Evolutionary conservation across 192 early-diverging fungal genomes (phyloP).

Genomic region (Entrophospora sp.): DNA sequence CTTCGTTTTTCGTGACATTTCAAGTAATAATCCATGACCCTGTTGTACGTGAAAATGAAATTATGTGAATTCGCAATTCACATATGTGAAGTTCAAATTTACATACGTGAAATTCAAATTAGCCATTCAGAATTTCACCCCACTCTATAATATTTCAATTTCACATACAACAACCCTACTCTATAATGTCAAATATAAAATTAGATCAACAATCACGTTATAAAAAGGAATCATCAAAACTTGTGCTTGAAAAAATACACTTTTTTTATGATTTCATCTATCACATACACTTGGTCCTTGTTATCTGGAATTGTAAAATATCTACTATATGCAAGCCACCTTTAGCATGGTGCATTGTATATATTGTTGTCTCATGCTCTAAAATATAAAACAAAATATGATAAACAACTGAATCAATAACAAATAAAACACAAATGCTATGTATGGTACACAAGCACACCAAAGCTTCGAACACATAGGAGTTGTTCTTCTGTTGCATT

Average conservation of each 20-base stretch:
- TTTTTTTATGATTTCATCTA: not conserved
- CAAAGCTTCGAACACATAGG: conserved; percentile 9
- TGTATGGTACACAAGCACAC: conserved; percentile 14
- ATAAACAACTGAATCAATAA: conserved; percentile 12
- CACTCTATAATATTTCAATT: no score
- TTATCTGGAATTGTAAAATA: conserved; percentile 1
- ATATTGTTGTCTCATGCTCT: conserved; percentile 16
- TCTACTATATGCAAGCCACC: conserved; percentile 1
- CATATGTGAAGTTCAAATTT: no score
- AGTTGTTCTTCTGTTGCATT: conserved; percentile 14
- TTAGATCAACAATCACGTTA: conserved; percentile 3
- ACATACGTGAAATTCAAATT: no score
- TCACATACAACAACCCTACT: no score
- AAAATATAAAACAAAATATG: conserved; percentile 7
- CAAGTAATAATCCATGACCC: no score
- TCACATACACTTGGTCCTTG: conserved; percentile 6
- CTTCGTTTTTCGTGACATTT: no score
- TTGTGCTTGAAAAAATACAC: conserved; percentile 8
- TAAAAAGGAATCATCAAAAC: not conserved
- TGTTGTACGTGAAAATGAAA: no score
- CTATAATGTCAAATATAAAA: conserved; percentile 8
- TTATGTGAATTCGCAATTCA: no score
- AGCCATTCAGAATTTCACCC: no score
- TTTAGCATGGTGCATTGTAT: conserved; percentile 11
- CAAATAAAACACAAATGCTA: not conserved